Percentiles rank a stretch among this genome's conserved stretches.
Evolutionary conservation across 805 yeast genomes (phyloP).

Genomic region (Starmerella stigmatis): DNA sequence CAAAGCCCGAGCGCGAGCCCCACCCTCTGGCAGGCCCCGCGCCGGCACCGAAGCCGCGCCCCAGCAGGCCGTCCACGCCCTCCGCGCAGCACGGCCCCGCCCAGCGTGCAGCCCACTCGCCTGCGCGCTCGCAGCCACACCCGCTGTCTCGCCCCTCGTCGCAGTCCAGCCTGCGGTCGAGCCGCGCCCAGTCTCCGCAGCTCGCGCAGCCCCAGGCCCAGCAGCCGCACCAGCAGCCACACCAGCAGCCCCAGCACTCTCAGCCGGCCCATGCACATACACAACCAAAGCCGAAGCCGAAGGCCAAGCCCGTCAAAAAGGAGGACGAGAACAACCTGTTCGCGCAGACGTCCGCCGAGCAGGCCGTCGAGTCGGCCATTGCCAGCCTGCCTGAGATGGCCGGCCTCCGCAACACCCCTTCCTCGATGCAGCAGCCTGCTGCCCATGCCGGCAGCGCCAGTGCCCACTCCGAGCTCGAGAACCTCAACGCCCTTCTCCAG

Average conservation of each 20-base stretch:
- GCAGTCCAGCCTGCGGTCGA: too few species aligned
- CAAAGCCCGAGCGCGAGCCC: background rate
- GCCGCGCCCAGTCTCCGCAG: background rate
- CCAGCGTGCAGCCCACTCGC: background rate
- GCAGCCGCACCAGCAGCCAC: background rate
- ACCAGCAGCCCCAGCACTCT: background rate
- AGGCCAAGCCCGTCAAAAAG: background rate
- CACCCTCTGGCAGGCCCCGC: background rate
- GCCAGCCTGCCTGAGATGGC: conserved; percentile 22
- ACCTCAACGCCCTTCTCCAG: background rate
- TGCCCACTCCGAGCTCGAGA: background rate
- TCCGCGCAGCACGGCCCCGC: background rate
- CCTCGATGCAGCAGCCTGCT: background rate
- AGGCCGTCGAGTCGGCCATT: conserved; percentile 22
- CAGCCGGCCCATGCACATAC: background rate
- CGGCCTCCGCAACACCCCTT: conserved; percentile 16
- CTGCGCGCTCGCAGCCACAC: background rate
- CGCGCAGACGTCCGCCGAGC: conserved; percentile 20
- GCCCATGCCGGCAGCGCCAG: background rate
- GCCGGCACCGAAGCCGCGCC: background rate
- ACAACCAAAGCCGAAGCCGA: background rate
- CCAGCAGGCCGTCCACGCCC: too few species aligned
- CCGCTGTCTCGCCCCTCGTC: background rate
- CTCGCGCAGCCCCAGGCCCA: background rate
- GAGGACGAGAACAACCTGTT: conserved; percentile 26